phyloP scores from a whole-genome alignment of 2,329 filamentous ascomycete species.

The Xylariaceae sp. region DNA sequence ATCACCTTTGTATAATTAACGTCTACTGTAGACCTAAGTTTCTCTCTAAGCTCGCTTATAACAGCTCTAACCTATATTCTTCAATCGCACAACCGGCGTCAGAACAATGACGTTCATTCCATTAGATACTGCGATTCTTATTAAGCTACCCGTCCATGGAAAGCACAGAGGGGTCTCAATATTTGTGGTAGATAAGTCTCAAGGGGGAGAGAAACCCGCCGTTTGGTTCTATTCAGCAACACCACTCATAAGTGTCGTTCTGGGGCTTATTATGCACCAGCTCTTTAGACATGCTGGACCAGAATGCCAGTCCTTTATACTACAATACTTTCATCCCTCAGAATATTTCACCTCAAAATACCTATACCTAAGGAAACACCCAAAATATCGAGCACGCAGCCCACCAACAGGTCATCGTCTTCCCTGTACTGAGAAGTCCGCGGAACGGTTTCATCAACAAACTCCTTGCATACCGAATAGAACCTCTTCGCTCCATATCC shows the following conservation, averaged over 20 bases:
- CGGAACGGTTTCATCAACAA: neutral
- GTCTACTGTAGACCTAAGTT: neutral
- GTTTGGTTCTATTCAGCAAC: neutral
- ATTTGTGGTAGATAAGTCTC: neutral
- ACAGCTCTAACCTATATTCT: neutral
- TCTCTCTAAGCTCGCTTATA: neutral
- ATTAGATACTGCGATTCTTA: neutral
- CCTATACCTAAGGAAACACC: too few species aligned
- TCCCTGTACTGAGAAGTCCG: neutral
- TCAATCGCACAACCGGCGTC: neutral
- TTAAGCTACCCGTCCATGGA: neutral
- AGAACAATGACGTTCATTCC: neutral
- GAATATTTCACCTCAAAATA: too few species aligned
- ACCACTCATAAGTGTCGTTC: neutral
- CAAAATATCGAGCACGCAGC: neutral
- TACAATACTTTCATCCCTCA: too few species aligned
- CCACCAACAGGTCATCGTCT: neutral
- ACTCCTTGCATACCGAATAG: neutral
- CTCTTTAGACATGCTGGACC: too few species aligned
- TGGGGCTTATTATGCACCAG: neutral
- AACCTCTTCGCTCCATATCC: neutral
- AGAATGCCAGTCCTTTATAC: too few species aligned
- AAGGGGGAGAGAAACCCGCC: neutral
- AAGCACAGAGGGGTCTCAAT: neutral
- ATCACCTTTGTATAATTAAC: too few species aligned